phyloP scores from a whole-genome alignment of 495 filamentous ascomycete species.

The Copromyces sp. region DNA sequence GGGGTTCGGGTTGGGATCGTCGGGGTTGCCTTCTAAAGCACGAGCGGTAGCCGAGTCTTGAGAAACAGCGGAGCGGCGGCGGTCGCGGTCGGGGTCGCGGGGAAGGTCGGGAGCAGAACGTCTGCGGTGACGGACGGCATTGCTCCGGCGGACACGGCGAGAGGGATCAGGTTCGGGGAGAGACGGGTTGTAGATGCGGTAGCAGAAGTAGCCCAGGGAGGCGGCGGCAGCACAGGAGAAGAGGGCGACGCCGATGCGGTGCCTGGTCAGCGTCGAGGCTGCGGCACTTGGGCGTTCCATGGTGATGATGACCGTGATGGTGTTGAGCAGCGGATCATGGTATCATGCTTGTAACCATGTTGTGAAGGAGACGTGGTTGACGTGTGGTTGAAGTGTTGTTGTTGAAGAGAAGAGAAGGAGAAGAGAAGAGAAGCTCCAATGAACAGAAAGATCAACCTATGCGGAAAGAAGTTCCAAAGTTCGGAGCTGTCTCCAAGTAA shows the following conservation, averaged over 20 bases:
- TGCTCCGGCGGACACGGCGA: constrained; percentile 45
- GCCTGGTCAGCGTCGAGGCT: constrained; percentile 35
- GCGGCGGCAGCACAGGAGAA: constrained; percentile 26
- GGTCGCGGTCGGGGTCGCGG: constrained; percentile 16
- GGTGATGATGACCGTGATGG: constrained; percentile 9
- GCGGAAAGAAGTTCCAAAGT: neutral
- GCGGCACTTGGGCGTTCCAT: constrained; percentile 28
- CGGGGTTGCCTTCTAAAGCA: constrained; percentile 1
- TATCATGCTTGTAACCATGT: constrained; percentile 10
- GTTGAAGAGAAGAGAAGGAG: neutral
- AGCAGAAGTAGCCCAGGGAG: constrained; percentile 31
- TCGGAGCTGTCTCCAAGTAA: neutral
- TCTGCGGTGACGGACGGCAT: constrained; percentile 44
- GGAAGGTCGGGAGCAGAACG: constrained; percentile 18
- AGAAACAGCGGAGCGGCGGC: constrained; percentile 14
- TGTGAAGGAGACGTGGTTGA: neutral
- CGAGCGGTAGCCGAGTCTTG: constrained; percentile 17
- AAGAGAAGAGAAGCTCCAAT: neutral
- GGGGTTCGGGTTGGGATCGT: constrained; percentile 39
- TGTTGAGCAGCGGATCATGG: neutral
- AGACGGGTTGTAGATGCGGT: constrained; percentile 20
- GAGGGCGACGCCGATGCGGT: constrained; percentile 28
- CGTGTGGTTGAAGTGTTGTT: neutral
- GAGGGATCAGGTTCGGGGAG: constrained; percentile 13
- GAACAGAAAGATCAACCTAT: too few species aligned